phyloP scores from a whole-genome alignment of 768 basidiomycete species.

The Mrakia gelida region DNA sequence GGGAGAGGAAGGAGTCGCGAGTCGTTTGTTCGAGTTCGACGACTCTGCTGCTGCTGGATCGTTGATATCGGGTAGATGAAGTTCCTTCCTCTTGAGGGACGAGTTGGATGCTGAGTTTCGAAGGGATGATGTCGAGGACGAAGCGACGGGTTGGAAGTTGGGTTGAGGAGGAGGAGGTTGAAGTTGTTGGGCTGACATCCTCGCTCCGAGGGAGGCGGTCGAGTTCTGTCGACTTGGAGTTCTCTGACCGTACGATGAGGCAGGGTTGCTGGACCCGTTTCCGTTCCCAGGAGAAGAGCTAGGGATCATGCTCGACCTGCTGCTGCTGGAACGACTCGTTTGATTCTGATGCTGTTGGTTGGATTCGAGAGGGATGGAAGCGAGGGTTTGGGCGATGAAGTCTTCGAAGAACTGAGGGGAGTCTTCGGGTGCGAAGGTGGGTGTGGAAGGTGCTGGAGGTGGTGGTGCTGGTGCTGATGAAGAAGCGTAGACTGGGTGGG shows the following conservation, averaged over 20 bases:
- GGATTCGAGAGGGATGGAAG: slow-evolving; percentile 51
- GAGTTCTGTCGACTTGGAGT: not conserved
- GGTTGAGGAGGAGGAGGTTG: slow-evolving; percentile 4
- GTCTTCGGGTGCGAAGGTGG: slow-evolving; percentile 49
- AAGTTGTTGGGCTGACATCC: not conserved
- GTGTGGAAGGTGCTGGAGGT: slow-evolving; percentile 12
- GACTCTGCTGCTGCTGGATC: not conserved
- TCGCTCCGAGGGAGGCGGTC: not conserved
- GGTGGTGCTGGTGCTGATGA: not conserved
- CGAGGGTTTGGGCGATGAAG: slow-evolving; percentile 25
- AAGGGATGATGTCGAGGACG: not conserved
- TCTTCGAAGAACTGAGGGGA: slow-evolving; percentile 19
- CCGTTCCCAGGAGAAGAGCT: not conserved
- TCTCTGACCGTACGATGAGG: not conserved
- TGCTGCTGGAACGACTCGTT: slow-evolving; percentile 34
- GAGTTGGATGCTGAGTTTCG: not conserved
- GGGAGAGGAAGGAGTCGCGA: slow-evolving; percentile 4
- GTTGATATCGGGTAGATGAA: slow-evolving; percentile 3
- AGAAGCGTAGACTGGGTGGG: not conserved
- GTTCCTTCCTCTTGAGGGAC: not conserved
- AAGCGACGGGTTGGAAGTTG: not conserved
- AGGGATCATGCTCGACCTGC: slow-evolving; percentile 50
- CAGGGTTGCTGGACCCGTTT: not conserved
- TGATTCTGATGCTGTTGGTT: slow-evolving; percentile 34
- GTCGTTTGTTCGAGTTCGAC: slow-evolving; percentile 2